Percentiles rank a stretch among this genome's conserved stretches.
Evolutionary conservation across 2,329 filamentous ascomycete genomes (phyloP).

Genomic region (Xylariales sp.): DNA sequence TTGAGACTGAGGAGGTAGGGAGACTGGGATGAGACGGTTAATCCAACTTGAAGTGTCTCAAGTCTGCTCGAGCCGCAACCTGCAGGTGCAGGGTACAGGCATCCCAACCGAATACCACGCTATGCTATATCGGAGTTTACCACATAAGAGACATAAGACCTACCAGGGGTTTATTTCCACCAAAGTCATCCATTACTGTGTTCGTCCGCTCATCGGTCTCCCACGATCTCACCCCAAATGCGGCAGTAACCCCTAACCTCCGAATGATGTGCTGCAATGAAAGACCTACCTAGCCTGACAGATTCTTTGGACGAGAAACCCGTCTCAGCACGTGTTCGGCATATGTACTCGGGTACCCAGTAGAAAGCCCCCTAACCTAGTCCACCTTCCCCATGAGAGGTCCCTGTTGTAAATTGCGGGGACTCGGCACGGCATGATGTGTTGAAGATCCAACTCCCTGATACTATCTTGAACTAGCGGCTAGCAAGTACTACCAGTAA

Average conservation of each 20-base stretch:
- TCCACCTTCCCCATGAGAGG: constrained; percentile 19
- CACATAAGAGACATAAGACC: background rate
- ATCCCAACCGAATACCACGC: constrained; percentile 23
- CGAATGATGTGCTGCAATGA: constrained; percentile 6
- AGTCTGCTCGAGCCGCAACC: constrained; percentile 45
- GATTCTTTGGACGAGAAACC: constrained; percentile 17
- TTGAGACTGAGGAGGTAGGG: constrained; percentile 44
- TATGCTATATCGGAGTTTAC: constrained; percentile 19
- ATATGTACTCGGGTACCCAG: background rate
- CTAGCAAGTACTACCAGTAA: background rate
- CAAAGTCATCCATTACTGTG: background rate
- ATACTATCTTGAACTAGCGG: background rate
- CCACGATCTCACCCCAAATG: constrained; percentile 21
- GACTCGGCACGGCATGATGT: constrained; percentile 5
- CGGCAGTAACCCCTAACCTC: constrained; percentile 2
- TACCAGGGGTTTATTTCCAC: constrained; percentile 24
- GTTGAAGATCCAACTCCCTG: constrained; percentile 5
- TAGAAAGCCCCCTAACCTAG: constrained; percentile 15
- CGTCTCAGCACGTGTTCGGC: constrained; percentile 13
- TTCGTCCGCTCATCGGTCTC: constrained; percentile 14
- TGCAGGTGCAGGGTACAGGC: constrained; percentile 22
- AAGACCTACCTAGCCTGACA: constrained; percentile 14
- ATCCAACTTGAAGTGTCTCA: constrained; percentile 48
- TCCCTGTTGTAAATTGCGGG: constrained; percentile 12
- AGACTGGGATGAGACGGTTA: constrained; percentile 49